Conservation (phyloP, 1,284 basidiomycete species). For the Boletellus dicymbophilus region DNA sequence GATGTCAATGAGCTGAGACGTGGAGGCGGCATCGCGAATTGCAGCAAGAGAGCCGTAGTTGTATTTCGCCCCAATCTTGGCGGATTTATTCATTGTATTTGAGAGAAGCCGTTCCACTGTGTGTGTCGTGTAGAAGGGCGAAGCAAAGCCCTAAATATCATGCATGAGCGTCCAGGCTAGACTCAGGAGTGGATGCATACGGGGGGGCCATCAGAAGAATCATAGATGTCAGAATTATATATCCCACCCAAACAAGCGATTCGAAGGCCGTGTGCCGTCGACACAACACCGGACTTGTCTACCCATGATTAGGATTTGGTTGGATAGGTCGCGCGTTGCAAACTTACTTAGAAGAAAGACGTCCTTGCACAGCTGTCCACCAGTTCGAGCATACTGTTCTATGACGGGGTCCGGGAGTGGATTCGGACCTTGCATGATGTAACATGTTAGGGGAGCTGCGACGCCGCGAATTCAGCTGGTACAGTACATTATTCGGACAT, state of each 20-base stretch:
- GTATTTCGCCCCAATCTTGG: slow-evolving; percentile 33
- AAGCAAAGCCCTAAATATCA: slow-evolving; percentile 60
- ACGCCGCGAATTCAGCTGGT: slow-evolving; percentile 12
- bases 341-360: slow-evolving; percentile 82
- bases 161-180: slow-evolving; percentile 2
- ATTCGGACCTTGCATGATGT: slow-evolving; percentile 86
- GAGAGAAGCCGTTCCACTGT: slow-evolving; percentile 73
- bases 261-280: slow-evolving; percentile 81
- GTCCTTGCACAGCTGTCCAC: slow-evolving; percentile 80
- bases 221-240: slow-evolving; percentile 66
- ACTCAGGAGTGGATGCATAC: slow-evolving; percentile 39
- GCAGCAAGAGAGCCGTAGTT: slow-evolving; percentile 69
- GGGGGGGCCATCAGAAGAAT: slow-evolving; percentile 56
- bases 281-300: slow-evolving; percentile 86
- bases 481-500: not conserved
- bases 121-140: slow-evolving; percentile 70
- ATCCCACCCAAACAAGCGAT: slow-evolving; percentile 85
- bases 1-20: slow-evolving; percentile 77
- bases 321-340: not conserved
- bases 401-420: slow-evolving; percentile 73
- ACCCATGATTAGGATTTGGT: slow-evolving; percentile 2
- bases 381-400: slow-evolving; percentile 71
- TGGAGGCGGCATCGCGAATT: slow-evolving; percentile 57
- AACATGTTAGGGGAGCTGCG: slow-evolving; percentile 85
- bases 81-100: slow-evolving; percentile 57